A percentile compares a stretch with the other conserved stretches of the same genome.
phyloP scores from a whole-genome alignment of 2,329 filamentous ascomycete species.

The Fusarium sp. region DNA sequence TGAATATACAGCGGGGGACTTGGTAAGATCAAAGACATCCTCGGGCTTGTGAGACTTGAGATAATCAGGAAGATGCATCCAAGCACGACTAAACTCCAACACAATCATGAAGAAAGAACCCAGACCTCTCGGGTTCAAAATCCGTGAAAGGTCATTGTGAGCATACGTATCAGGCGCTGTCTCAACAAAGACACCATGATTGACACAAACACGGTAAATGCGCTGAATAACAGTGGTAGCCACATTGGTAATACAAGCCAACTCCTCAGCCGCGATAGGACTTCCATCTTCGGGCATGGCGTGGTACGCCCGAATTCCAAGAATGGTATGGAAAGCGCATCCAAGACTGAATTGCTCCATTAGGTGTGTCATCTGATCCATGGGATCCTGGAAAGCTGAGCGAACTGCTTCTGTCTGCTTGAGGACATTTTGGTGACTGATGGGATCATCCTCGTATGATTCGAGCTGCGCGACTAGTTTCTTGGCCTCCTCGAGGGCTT shows the following conservation, averaged over 20 bases:
- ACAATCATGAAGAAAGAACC: conserved; percentile 51
- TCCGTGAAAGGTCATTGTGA: conserved; percentile 50
- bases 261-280: conserved; percentile 37
- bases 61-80: conserved; percentile 48
- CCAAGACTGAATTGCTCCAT: conserved; percentile 42
- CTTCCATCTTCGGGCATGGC: conserved; percentile 45
- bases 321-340: conserved; percentile 47
- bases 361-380: conserved; percentile 44
- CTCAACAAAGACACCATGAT: conserved; percentile 49
- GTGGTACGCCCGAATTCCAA: conserved; percentile 45
- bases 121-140: conserved; percentile 45
- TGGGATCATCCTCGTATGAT: conserved; percentile 42
- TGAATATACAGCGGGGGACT: conserved; percentile 51
- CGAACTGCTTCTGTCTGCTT: conserved; percentile 45
- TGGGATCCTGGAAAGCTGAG: conserved; percentile 44
- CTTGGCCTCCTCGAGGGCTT: conserved; percentile 46
- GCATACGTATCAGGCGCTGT: conserved; percentile 49
- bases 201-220: conserved; percentile 48
- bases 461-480: conserved; percentile 46
- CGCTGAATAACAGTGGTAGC: conserved; percentile 50
- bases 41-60: conserved; percentile 49
- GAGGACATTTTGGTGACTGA: conserved; percentile 41
- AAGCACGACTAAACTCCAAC: conserved; percentile 49
- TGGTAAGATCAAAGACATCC: conserved; percentile 49
- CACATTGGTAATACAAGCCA: conserved; percentile 45